These are phyloP conservation scores for Pseudonitzschia multistriata DNA, from an alignment of 108 stramenopile genomes.

Conservation along the genomic window DNA sequence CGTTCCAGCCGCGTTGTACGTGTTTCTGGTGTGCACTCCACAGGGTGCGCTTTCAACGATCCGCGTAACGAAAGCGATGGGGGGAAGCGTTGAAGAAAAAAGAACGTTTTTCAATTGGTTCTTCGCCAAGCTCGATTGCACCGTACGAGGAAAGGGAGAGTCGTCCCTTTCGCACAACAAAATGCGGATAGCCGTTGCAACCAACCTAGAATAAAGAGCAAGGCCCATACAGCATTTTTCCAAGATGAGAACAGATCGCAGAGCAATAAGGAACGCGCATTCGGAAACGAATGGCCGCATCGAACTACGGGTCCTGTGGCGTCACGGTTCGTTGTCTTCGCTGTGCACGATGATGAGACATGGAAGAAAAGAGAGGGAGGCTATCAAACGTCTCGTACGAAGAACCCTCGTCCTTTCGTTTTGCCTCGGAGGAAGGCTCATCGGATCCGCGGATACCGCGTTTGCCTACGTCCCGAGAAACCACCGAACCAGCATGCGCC, in stretches of 20 bases:
- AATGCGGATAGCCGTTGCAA: background rate
- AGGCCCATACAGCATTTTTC: background rate
- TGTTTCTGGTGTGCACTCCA: background rate
- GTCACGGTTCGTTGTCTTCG: background rate
- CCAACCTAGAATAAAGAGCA: background rate
- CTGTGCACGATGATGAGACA: background rate
- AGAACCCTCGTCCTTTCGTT: background rate
- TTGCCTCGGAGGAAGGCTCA: background rate
- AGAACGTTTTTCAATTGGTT: background rate
- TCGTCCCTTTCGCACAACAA: background rate
- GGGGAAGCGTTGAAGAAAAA: background rate
- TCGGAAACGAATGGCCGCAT: background rate
- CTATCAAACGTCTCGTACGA: background rate
- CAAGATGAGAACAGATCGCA: background rate
- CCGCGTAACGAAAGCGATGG: background rate
- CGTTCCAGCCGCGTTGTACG: background rate
- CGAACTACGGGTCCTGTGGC: background rate
- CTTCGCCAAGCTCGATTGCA: no score
- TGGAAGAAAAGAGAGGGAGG: background rate
- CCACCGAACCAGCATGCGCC: background rate
- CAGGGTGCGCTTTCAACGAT: background rate
- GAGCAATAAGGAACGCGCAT: background rate
- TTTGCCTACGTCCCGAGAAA: conserved; percentile 3
- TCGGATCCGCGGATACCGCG: background rate
- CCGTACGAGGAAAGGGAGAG: no score